phyloP scores from a whole-genome alignment of 75 land plant genomes.

The Selaginella moellendorffii region DNA sequence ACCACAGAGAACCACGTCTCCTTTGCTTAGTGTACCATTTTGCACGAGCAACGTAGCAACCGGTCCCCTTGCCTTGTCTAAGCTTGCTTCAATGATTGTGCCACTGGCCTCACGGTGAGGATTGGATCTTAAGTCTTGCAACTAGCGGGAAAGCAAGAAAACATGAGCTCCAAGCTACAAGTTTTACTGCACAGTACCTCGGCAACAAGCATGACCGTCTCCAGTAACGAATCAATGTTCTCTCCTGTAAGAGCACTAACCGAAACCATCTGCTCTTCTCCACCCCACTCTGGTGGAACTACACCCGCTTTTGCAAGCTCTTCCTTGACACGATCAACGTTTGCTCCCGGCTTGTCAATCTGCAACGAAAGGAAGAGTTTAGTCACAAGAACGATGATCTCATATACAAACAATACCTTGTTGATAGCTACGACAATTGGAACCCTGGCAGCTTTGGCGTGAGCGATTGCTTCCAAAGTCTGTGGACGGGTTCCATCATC shows the following conservation, averaged over 20 bases:
- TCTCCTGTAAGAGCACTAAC: slow-evolving; percentile 94
- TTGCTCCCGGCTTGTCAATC: slow-evolving; percentile 99
- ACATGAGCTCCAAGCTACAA: no score
- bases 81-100: slow-evolving; percentile 88
- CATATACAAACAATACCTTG: slow-evolving; percentile 43
- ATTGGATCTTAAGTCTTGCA: slow-evolving; percentile 96
- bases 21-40: slow-evolving; percentile 91
- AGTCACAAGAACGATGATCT: not conserved
- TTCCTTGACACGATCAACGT: slow-evolving; percentile 78
- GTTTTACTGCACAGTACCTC: slow-evolving; percentile 46
- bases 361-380: slow-evolving; percentile 13
- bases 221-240: slow-evolving; percentile 69
- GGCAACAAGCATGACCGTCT: slow-evolving; percentile 89
- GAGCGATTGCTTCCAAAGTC: slow-evolving; percentile 95
- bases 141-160: slow-evolving; percentile 25
- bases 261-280: slow-evolving; percentile 86
- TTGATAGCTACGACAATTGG: slow-evolving; percentile 96
- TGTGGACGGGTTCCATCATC: slow-evolving; percentile 99
- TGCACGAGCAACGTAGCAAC: slow-evolving; percentile 91
- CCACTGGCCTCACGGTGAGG: slow-evolving; percentile 87
- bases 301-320: slow-evolving; percentile 85
- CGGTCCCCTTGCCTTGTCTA: slow-evolving; percentile 80
- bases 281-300: slow-evolving; percentile 98
- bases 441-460: slow-evolving; percentile 94
- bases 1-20: slow-evolving; percentile 86